Evolutionary conservation across 2,329 filamentous ascomycete genomes (phyloP).

Genomic region (Paecilomyces sp.): DNA sequence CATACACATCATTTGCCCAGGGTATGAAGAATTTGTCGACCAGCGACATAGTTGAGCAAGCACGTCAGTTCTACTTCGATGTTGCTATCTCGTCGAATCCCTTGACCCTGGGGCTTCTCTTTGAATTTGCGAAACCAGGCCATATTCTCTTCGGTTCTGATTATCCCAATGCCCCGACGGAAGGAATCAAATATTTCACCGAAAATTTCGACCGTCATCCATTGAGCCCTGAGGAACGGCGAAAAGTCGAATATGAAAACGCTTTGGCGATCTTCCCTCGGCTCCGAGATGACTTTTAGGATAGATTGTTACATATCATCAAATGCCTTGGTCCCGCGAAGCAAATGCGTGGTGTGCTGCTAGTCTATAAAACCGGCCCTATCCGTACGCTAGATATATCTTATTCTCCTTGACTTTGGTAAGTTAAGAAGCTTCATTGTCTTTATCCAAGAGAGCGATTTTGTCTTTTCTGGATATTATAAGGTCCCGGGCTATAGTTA

Average conservation of each 20-base stretch:
- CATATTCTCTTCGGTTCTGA: constrained; percentile 18
- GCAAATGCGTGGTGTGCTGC: no score
- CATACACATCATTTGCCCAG: no score
- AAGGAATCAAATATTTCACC: not conserved
- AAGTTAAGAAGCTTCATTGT: no score
- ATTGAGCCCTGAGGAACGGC: not conserved
- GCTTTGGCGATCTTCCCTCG: not conserved
- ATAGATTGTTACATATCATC: no score
- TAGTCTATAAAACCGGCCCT: no score
- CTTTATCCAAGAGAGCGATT: no score
- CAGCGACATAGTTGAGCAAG: not conserved
- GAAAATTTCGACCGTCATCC: not conserved
- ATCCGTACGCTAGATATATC: no score
- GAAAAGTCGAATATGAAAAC: not conserved
- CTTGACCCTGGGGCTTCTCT: constrained; percentile 9
- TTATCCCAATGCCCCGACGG: not conserved
- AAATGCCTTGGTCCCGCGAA: no score
- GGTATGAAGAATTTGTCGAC: no score
- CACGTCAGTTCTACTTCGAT: constrained; percentile 21
- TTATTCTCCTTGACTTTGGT: no score
- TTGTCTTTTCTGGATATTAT: no score
- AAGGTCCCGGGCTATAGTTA: no score
- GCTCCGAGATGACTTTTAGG: not conserved
- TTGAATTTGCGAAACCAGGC: constrained; percentile 11
- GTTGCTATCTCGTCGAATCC: constrained; percentile 14